These are phyloP conservation scores for Alternaria triticina DNA, from an alignment of 2,329 filamentous ascomycete genomes.

Conservation along the genomic window DNA sequence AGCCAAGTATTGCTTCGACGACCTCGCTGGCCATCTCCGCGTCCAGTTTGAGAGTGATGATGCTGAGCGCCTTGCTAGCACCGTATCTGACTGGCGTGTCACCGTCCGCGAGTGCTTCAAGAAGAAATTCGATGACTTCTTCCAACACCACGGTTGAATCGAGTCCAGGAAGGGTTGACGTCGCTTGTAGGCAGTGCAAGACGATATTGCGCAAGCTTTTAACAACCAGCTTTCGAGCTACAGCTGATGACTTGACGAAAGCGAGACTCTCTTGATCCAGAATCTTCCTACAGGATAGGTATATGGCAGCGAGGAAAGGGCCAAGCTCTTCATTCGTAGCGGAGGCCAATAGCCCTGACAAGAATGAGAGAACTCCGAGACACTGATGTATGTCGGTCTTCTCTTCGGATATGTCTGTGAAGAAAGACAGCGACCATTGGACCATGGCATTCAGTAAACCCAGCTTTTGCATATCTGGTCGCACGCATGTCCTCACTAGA, in stretches of 20 bases:
- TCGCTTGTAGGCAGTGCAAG: slow-evolving; percentile 65
- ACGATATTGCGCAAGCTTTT: slow-evolving; percentile 82
- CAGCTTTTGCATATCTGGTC: slow-evolving; percentile 84
- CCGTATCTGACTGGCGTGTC: slow-evolving; percentile 91
- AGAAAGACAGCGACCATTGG: slow-evolving; percentile 70
- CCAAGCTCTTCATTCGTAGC: slow-evolving; percentile 78
- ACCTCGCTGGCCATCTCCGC: slow-evolving; percentile 84
- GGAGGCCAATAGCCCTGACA: slow-evolving; percentile 75
- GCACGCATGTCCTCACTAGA: slow-evolving; percentile 79
- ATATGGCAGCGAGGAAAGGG: slow-evolving; percentile 69
- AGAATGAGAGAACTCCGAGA: slow-evolving; percentile 79
- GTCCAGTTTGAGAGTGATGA: slow-evolving; percentile 81
- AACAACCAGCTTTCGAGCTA: slow-evolving; percentile 80
- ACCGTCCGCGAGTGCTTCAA: slow-evolving; percentile 80
- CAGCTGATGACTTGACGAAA: slow-evolving; percentile 73
- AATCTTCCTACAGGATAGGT: slow-evolving; percentile 67
- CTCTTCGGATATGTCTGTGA: slow-evolving; percentile 56
- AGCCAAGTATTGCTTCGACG: slow-evolving; percentile 81
- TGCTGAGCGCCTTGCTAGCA: slow-evolving; percentile 89
- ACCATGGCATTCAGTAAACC: slow-evolving; percentile 73
- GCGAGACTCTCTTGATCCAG: slow-evolving; percentile 58
- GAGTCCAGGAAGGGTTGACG: slow-evolving; percentile 35
- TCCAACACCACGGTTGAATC: slow-evolving; percentile 63
- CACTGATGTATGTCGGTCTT: slow-evolving; percentile 71
- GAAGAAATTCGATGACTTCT: slow-evolving; percentile 78